Conservation (phyloP, 2,329 filamentous ascomycete genomes). For the Verticillium isaacii region DNA sequence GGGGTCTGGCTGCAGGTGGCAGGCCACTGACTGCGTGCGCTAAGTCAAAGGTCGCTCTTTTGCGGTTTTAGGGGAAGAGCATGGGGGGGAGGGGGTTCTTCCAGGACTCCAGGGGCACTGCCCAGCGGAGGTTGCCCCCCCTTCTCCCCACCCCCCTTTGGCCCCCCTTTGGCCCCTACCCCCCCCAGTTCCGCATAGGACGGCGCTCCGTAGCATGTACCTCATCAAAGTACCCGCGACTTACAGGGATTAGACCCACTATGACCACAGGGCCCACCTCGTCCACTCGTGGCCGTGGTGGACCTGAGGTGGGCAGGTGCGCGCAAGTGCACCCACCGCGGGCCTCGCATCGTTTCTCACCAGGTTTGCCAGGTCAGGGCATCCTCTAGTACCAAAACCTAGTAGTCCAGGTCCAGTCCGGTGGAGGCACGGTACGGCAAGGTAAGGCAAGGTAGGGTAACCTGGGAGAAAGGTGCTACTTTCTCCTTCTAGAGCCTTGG, state of each 20-base stretch:
- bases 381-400: background rate
- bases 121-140: background rate
- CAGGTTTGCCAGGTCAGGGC: background rate
- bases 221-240: conserved; percentile 8
- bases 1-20: conserved; percentile 7
- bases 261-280: conserved; percentile 6
- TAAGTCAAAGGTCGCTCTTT: background rate
- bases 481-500: background rate
- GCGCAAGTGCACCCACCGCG: background rate
- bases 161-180: background rate
- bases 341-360: background rate
- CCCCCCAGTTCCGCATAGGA: background rate
- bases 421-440: background rate
- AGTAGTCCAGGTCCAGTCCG: background rate
- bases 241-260: conserved; percentile 8
- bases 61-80: background rate
- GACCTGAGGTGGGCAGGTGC: background rate
- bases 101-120: background rate
- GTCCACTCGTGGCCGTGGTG: conserved; percentile 5
- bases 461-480: background rate
- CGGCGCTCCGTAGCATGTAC: background rate
- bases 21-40: background rate
- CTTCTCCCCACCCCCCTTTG: background rate
- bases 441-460: background rate
- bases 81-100: background rate